Base-by-base conservation (phyloP, 768 basidiomycete species). In the Boletus pseudopeckii region DNA sequence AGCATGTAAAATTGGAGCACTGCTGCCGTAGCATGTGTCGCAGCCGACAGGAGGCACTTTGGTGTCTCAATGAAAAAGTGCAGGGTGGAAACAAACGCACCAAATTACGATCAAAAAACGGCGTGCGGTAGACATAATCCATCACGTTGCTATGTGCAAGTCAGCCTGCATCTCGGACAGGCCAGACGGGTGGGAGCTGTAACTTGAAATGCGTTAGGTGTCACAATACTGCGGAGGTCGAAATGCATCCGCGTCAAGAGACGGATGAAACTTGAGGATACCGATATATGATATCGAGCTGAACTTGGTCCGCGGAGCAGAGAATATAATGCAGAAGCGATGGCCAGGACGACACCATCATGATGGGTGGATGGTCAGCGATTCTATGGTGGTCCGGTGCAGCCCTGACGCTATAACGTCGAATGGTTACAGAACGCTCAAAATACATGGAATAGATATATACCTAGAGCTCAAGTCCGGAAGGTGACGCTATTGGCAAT, bases 1-100 rank as follows among this genome's bases (percentile, higher is more conserved):
- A 81, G 58, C 81, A 81, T 32, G 70, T 72, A 60, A 77, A 80
- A 68, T 81, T 68, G 37, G 71, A 68, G 54, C 75, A 77, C 73
- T 75, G 22, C 42, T n/a, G 1, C 51, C 28, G 2, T 37, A 22
- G 28, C 52, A 45, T 41, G 47, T 40, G 46, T 38, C 28, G n/a
- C 39, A 52, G 24, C 32, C 30, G 45, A 52, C 28, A 46, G 26
- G 18, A 15, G 45, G 8, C 8, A n/a, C 47, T 44, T 18, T 28
- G 24, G 13, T 30, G 39, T 50, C 44, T 45, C 20, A 33, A 57
- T 24, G 6, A 30, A 30, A 48, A 8, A 9, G 18, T n/a, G 33
- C 22, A 44, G 7, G 8, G 17, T 32, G 26, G 22, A 24, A 45
- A 48, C 24, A 11, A 20, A 61, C 54, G 14, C 53, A 64, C 60